Percentiles rank a stretch among this genome's conserved stretches.
Evolutionary conservation across 805 yeast genomes (phyloP).

Genomic region (Maudiozyma bulderi): DNA sequence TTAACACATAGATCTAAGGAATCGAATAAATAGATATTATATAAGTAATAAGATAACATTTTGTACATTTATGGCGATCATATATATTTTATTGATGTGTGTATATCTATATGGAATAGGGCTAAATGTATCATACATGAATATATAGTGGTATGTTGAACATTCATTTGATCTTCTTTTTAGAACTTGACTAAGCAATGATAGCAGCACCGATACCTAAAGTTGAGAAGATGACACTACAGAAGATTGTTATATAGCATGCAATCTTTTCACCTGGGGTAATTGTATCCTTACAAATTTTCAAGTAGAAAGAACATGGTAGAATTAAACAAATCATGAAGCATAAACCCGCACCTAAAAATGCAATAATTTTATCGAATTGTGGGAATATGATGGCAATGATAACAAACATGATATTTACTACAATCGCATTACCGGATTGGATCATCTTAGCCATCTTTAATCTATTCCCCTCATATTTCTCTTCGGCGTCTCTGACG

Average conservation of each 20-base stretch:
- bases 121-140: neutral
- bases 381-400: conserved; percentile 62
- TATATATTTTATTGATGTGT: neutral
- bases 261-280: conserved; percentile 30
- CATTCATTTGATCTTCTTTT: neutral
- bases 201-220: conserved; percentile 54
- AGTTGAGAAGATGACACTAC: conserved; percentile 41
- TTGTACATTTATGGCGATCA: neutral
- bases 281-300: conserved; percentile 40
- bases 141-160: neutral
- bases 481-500: conserved; percentile 17
- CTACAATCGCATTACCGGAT: conserved; percentile 31
- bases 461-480: conserved; percentile 12
- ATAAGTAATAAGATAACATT: neutral
- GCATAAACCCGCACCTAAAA: conserved; percentile 73
- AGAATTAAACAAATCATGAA: conserved; percentile 70
- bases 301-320: conserved; percentile 64
- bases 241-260: conserved; percentile 36
- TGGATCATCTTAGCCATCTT: conserved; percentile 13
- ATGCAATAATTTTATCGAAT: conserved; percentile 73
- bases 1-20: conserved; percentile 31
- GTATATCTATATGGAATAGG: neutral
- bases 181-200: conserved; percentile 7
- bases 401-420: conserved; percentile 49
- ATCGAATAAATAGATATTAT: conserved; percentile 7